phyloP scores from a whole-genome alignment of 1,284 basidiomycete genomes.

The Anthracocystis walkeri region DNA sequence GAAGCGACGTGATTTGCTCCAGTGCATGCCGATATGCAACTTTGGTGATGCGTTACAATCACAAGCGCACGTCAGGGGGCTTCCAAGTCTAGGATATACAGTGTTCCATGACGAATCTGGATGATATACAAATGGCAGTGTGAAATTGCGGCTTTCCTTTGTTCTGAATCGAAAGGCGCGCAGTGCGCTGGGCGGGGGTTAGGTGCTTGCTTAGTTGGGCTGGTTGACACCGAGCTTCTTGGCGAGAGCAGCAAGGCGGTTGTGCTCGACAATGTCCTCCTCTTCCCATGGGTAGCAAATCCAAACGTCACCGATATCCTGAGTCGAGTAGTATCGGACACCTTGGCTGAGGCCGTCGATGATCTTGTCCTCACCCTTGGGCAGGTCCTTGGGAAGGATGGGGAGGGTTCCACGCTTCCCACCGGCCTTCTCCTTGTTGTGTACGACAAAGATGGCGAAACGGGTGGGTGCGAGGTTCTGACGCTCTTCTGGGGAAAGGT shows the following conservation, averaged over 20 bases:
- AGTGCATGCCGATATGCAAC: too few relatives aligned
- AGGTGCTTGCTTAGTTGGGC: conserved; percentile 25
- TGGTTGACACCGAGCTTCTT: conserved; percentile 58
- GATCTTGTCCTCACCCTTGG: conserved; percentile 55
- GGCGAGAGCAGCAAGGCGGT: conserved; percentile 67
- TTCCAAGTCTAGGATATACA: conserved; percentile 24
- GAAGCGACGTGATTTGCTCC: background rate
- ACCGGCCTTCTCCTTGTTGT: conserved; percentile 65
- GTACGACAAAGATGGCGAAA: conserved; percentile 69
- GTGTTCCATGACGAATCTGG: conserved; percentile 27
- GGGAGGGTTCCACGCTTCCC: conserved; percentile 66
- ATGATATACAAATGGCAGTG: conserved; percentile 36
- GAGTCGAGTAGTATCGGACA: conserved; percentile 67
- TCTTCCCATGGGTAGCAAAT: conserved; percentile 68
- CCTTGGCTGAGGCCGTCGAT: conserved; percentile 61
- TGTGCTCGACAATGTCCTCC: conserved; percentile 68
- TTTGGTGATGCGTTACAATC: too few relatives aligned
- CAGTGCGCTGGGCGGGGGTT: too few relatives aligned
- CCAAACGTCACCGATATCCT: conserved; percentile 66
- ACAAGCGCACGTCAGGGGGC: background rate
- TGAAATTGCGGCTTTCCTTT: background rate
- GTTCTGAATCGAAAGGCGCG: background rate
- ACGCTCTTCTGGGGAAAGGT: conserved; percentile 58
- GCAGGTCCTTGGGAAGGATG: conserved; percentile 50
- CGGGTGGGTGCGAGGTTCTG: conserved; percentile 61